Conservation (phyloP, 768 basidiomycete genomes). For the Trametes sanguinea region DNA sequence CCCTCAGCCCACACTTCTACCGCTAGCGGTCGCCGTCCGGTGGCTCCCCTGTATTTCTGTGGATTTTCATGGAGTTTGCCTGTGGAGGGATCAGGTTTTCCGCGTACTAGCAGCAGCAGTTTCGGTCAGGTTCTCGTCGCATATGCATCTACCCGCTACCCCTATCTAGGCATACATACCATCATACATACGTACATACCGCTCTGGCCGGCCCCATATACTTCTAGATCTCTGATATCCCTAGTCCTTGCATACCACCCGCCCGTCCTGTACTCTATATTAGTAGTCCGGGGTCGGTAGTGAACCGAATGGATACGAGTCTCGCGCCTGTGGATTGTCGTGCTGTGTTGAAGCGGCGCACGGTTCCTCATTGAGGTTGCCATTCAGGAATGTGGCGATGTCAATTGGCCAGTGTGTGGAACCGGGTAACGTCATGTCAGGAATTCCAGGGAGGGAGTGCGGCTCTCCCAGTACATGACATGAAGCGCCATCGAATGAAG, state of each 20-base stretch:
- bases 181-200: slow-evolving; percentile 9
- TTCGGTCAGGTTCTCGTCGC: slow-evolving; percentile 11
- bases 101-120: not conserved
- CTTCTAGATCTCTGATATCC: slow-evolving; percentile 27
- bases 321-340: not conserved
- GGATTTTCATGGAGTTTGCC: not conserved
- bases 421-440: too few species aligned
- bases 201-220: slow-evolving; percentile 16
- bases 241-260: slow-evolving; percentile 25
- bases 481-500: too few species aligned
- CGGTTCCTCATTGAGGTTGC: not conserved
- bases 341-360: not conserved
- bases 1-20: not conserved
- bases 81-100: slow-evolving; percentile 4
- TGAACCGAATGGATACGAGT: slow-evolving; percentile 15
- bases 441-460: too few species aligned
- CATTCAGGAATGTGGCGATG: too few species aligned
- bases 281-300: slow-evolving; percentile 23
- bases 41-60: slow-evolving; percentile 20
- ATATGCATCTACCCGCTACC: slow-evolving; percentile 20
- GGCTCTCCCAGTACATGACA: too few species aligned
- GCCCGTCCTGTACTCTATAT: slow-evolving; percentile 21
- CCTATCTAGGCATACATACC: slow-evolving; percentile 24
- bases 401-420: too few species aligned
- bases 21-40: slow-evolving; percentile 7